Evolutionary conservation across 2,329 filamentous ascomycete genomes (phyloP).

Genomic region (Parastagonospora avenae): DNA sequence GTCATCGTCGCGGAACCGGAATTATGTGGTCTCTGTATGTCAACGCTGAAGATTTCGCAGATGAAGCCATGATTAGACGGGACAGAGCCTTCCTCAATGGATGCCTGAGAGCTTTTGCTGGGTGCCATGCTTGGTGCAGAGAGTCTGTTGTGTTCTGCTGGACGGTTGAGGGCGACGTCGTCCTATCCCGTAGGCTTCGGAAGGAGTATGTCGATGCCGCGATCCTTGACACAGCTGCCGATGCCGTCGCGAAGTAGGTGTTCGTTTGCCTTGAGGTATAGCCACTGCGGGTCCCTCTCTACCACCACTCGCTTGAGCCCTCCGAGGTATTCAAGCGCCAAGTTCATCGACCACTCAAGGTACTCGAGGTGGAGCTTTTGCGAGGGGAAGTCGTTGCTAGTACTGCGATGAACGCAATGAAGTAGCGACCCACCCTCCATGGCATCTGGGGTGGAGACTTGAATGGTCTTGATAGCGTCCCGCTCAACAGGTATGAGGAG

Average conservation of each 20-base stretch:
- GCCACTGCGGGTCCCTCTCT: not conserved
- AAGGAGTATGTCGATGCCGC: not conserved
- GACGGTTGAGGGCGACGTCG: too few species aligned
- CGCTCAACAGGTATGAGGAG: not conserved
- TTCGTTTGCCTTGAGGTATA: not conserved
- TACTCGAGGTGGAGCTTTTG: not conserved
- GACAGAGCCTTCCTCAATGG: too few species aligned
- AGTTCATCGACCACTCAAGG: not conserved
- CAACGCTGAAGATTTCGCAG: too few species aligned
- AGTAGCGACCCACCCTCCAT: not conserved
- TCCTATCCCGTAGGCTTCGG: not conserved
- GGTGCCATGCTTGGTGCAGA: too few species aligned
- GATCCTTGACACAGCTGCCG: not conserved
- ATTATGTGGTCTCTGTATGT: too few species aligned
- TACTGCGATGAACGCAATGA: not conserved
- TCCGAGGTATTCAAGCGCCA: not conserved
- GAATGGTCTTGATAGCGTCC: not conserved
- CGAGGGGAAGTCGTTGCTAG: not conserved
- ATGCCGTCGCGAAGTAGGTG: not conserved
- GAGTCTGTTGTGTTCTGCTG: too few species aligned
- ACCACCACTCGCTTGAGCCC: slow-evolving; percentile 1
- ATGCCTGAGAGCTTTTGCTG: too few species aligned
- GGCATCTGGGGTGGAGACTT: not conserved
- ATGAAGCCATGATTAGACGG: too few species aligned
- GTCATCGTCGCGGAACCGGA: too few species aligned